These are phyloP conservation scores for Blastobotrys raffinosifermentans DNA, from an alignment of 1,139 yeast genomes.

Conservation along the genomic window DNA sequence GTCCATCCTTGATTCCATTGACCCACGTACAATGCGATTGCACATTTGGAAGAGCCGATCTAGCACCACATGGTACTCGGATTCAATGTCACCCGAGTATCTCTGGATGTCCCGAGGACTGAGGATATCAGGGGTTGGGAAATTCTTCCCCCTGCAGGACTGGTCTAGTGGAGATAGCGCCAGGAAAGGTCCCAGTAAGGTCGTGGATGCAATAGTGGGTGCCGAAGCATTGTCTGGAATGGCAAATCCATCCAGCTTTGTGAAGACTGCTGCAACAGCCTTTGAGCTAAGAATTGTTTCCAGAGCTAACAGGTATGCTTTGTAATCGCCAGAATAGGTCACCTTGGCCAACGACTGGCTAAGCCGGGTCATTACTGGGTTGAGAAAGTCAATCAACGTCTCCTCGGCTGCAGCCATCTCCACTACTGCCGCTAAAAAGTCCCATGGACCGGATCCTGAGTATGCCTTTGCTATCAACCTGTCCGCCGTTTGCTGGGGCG, in stretches of 20 bases:
- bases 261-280: constrained; percentile 54
- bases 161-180: constrained; percentile 63
- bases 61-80: constrained; percentile 29
- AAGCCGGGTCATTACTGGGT: constrained; percentile 35
- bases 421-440: constrained; percentile 55
- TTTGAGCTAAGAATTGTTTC: constrained; percentile 59
- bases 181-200: constrained; percentile 73
- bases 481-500: constrained; percentile 15
- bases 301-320: constrained; percentile 47
- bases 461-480: constrained; percentile 18
- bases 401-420: constrained; percentile 62
- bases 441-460: constrained; percentile 30
- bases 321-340: constrained; percentile 36
- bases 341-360: constrained; percentile 17
- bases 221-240: constrained; percentile 34
- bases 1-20: constrained; percentile 54
- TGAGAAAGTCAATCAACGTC: constrained; percentile 52
- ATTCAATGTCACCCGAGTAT: constrained; percentile 22
- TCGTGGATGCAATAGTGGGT: constrained; percentile 49
- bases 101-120: constrained; percentile 21
- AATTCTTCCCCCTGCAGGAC: constrained; percentile 15
- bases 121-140: constrained; percentile 24
- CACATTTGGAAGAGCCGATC: constrained; percentile 53
- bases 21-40: constrained; percentile 74
- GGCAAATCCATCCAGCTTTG: constrained; percentile 49